Conservation (phyloP, 1,139 yeast species). For the Hemisphaericaspora subhashii region DNA sequence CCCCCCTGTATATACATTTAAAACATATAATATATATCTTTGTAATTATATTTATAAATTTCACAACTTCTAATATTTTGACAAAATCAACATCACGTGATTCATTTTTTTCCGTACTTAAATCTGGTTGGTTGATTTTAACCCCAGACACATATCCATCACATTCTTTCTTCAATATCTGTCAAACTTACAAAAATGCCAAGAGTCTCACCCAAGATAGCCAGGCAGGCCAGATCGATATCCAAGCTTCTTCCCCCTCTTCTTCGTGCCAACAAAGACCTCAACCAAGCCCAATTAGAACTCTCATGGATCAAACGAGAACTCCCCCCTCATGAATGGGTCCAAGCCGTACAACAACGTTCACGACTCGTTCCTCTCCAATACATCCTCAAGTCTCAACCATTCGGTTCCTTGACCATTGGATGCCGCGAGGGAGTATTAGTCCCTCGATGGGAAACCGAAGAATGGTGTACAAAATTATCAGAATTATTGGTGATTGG, state of each 20-base stretch:
- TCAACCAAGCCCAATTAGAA: slow-evolving; percentile 36
- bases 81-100: no score
- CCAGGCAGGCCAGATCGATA: slow-evolving; percentile 27
- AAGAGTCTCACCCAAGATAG: slow-evolving; percentile 29
- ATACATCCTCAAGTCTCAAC: slow-evolving; percentile 81
- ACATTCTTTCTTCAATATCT: background rate
- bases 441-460: slow-evolving; percentile 95
- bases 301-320: slow-evolving; percentile 43
- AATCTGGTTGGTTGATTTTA: no score
- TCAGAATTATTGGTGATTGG: slow-evolving; percentile 22
- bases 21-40: background rate
- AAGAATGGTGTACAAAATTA: slow-evolving; percentile 72
- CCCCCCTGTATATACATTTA: background rate
- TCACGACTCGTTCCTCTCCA: slow-evolving; percentile 66
- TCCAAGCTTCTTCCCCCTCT: slow-evolving; percentile 35
- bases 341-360: slow-evolving; percentile 37
- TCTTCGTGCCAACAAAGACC: slow-evolving; percentile 28
- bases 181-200: slow-evolving; percentile 22
- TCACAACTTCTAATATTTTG: no score
- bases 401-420: slow-evolving; percentile 72
- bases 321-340: slow-evolving; percentile 37
- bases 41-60: no score
- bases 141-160: background rate
- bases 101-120: no score
- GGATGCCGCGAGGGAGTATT: slow-evolving; percentile 64